Base-by-base conservation (phyloP, 1,284 basidiomycete species). In the Polyporus tsugae region DNA sequence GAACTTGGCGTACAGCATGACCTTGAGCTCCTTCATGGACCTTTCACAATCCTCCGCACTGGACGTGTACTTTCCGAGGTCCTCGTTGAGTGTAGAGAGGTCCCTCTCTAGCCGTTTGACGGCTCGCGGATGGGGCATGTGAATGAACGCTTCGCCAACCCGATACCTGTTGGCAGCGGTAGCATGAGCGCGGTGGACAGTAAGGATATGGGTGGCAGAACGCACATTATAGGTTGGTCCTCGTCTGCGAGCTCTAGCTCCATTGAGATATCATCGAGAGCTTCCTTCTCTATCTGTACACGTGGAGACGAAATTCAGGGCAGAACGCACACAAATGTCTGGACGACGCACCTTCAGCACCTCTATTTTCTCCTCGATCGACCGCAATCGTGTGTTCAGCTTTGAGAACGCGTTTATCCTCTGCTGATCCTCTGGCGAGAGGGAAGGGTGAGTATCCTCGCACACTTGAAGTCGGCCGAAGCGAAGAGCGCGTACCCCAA, bases 361-460 rank as follows among this genome's bases (percentile, higher is more conserved):
- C 63, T 89, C 85, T 49, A 97, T 85, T 70, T 89, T 89, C 67
- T 93, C 94, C 73, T 93, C 88, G 49, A 96, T 85, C 58, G 88
- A 86, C 11, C 89, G 86, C 66, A 94, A 80, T 52, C 95, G 89
- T 6, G 89, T 91, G 79, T 98, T 98, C 59, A 97, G 85, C 77
- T 96, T 96, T 0, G 95, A 97, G 79, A 99, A 99, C 0, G 89
- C 86, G 82, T 95, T 98, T 83, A 99, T 99, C 22, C 88, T 86
- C 75, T 96, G 90, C 80, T 99, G 97, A 80, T 99, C 97, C 86
- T 96, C 94, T 95, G 74, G 42, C 44, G 25, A 33, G 29, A 33
- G 66, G 41, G 46, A 42, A 39, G 36, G 11, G 17, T 33, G 44
- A 11, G 15, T 39, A 41, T 62, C 42, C 59, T 58, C 4, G 35